Conservation (phyloP, 106 monocot genomes). For the Dactylorhiza incarnata region DNA sequence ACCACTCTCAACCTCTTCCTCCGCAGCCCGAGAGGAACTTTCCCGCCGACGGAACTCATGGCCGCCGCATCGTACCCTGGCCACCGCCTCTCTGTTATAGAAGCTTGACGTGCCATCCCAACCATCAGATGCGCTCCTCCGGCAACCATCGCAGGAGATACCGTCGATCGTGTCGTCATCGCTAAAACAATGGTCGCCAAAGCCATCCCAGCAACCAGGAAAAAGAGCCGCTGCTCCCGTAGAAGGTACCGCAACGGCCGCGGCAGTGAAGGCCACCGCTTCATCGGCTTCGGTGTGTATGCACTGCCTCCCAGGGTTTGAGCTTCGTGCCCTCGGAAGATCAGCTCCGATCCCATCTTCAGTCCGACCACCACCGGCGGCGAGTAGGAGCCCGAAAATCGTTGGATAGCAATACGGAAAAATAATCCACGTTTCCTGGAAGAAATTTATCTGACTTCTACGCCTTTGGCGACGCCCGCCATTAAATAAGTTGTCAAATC, state of each 20-base stretch:
- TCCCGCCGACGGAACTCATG: conserved; percentile 31
- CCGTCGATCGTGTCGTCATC: conserved; percentile 36
- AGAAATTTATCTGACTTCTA: neutral
- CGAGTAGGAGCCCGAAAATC: neutral
- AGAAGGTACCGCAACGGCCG: conserved; percentile 37
- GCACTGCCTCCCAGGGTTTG: conserved; percentile 1
- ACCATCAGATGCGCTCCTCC: neutral
- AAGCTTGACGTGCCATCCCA: neutral
- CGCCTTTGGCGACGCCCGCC: neutral
- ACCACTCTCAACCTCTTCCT: conserved; percentile 53
- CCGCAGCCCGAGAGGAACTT: conserved; percentile 68
- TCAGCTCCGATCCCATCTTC: conserved; percentile 46
- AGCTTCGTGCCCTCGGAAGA: conserved; percentile 37
- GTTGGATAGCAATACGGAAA: neutral
- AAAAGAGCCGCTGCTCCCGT: conserved; percentile 59
- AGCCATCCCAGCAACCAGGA: conserved; percentile 54
- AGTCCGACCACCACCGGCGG: neutral
- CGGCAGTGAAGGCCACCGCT: conserved; percentile 25
- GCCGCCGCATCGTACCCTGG: neutral
- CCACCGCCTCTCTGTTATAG: neutral
- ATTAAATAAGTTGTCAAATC: neutral
- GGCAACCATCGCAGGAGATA: conserved; percentile 5
- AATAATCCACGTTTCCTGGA: neutral
- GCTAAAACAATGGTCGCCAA: conserved; percentile 44
- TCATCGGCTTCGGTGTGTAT: conserved; percentile 52